Evolutionary conservation across 768 basidiomycete genomes (phyloP), one percentile per base, ranked within the genome.

Genomic region (Boletus reticulatus): DNA sequence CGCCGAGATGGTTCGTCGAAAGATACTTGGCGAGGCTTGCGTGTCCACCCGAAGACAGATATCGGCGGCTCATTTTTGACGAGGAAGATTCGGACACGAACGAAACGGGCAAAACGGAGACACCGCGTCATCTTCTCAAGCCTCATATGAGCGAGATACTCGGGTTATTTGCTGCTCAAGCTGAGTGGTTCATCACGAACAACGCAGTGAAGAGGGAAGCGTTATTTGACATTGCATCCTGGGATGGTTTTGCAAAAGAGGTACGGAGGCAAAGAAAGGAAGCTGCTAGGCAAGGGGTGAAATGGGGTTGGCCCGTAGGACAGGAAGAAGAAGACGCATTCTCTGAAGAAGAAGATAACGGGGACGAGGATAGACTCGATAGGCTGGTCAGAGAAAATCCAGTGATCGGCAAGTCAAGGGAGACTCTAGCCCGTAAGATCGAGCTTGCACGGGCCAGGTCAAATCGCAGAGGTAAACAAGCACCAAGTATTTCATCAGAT

Each of bases 141-240:
- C 67, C 87, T 27, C 75, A 83, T 43, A 73, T 53, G 29, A 77
- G 82, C 34, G 81, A 85, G 62, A 65, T 87, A n/a, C 64, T 73
- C 36, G 74, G 76, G 12, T 55, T 75, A 2, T 80, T 86, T 56
- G 84, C 83, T 12, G 72, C 76, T 11, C 84, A 87, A 10, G 77
- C 78, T 0, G 79, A 78, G 36, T 88, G 85, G 86, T 60, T 88
- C 9, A 64, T 84, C 37, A 76, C 80, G 12, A 75, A 84, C 48
- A 80, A 80, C 34, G 72, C 60, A 11, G 55, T 69, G 36, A 58
- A 51, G 37, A 61, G 65, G 24, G 52, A 58, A 17, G 67, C 65
- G 42, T 52, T 78, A 19, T 52, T 88, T 8, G 71, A 84, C 50
- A 57, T 82, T 6, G 47, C 57, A 0, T 62, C 72, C 16, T 88